phyloP scores from a whole-genome alignment of 148 eudicot genomes.

The Rhododendron kiyosumense region DNA sequence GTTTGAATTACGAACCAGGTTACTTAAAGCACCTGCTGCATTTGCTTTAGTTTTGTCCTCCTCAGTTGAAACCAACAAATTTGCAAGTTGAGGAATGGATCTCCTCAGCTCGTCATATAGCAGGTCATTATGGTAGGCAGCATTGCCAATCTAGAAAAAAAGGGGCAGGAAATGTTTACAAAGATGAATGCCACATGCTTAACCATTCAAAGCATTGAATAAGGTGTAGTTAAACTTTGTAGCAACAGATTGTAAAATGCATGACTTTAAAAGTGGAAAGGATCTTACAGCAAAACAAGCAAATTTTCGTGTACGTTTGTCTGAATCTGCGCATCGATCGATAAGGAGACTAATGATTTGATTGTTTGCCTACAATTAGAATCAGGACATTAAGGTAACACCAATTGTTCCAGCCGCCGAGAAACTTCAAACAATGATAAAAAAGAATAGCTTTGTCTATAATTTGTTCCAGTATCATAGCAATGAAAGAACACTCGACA shows the following conservation, averaged over 20 bases:
- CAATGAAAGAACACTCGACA: background rate
- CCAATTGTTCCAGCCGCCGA: background rate
- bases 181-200: background rate
- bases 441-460: background rate
- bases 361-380: slow-evolving; percentile 54
- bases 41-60: slow-evolving; percentile 96
- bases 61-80: slow-evolving; percentile 65
- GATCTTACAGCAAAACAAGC: slow-evolving; percentile 93
- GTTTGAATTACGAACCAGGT: slow-evolving; percentile 89
- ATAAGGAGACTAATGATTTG: slow-evolving; percentile 58
- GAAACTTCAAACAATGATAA: background rate
- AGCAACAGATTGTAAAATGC: background rate
- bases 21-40: slow-evolving; percentile 97
- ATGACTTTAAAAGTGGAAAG: background rate
- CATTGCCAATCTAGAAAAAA: slow-evolving; percentile 73
- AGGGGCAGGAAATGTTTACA: background rate
- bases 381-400: background rate
- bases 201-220: background rate
- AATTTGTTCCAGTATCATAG: background rate
- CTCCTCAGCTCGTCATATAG: slow-evolving; percentile 78
- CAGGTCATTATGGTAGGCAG: slow-evolving; percentile 82
- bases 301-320: slow-evolving; percentile 86
- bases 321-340: slow-evolving; percentile 84
- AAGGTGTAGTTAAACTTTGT: background rate
- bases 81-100: slow-evolving; percentile 79